Evolutionary conservation across 352 stramenopile genomes (phyloP), one percentile per base, ranked within the genome.

Genomic region (Globisporangium ultimum): DNA sequence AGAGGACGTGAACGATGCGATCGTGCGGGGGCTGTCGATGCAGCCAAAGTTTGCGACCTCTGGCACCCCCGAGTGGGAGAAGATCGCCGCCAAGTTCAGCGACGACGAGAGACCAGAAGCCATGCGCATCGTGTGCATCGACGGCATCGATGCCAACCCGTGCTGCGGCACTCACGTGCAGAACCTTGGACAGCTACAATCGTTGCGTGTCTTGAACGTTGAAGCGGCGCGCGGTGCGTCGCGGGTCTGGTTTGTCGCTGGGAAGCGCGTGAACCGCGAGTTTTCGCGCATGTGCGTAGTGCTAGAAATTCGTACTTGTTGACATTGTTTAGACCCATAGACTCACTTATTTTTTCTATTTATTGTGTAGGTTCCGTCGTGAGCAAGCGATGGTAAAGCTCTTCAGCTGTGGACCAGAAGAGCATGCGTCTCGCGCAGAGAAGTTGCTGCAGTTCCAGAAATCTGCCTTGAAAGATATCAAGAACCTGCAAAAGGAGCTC

Each of bases 151-250:
- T 66, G 61, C 68, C 40, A 97, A 97, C 63, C 84, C 88, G 28
- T 97, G 88, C 75, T 96, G 88, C 54, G 88, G 88, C 40, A 97
- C 88, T 13, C 88, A 97, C 66, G 87, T 97, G 11, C 66, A 85
- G 49, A 88, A 75, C 50, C 49, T 87, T 10, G 65, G 76, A 15
- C 78, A 95, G 42, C 58, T 97, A 32, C 86, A 79, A 63, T 82
- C 77, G 41, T 65, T 96, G 58, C 84, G 85, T 41, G 60, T 96
- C 11, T 66, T 96, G 7, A 84, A 78, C 60, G 79, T 74, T 13
- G 87, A 96, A 53, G 77, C 72, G n/a, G 72, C 80, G 15, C 81
- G 84, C 5, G 74, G 73, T 17, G 71, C 78, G 38, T 83, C 77
- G 50, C 81, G 85, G 42, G 69, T 96, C 17, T 93, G 88, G 77